phyloP scores from a whole-genome alignment of 2,329 filamentous ascomycete genomes.

The Fusarium sp. region DNA sequence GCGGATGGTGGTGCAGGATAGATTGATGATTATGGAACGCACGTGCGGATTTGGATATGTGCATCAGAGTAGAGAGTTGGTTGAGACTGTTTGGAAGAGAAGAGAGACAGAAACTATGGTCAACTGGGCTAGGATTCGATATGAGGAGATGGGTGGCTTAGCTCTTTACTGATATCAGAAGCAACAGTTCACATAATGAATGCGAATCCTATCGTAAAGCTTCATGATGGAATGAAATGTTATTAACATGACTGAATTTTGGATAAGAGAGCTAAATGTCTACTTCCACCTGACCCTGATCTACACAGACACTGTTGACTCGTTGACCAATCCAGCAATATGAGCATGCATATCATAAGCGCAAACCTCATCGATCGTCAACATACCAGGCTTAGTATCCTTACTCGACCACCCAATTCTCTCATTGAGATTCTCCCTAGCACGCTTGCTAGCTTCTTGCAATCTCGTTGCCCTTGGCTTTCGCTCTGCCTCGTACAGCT shows the following conservation, averaged over 20 bases:
- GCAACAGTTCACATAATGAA: rapidly evolving
- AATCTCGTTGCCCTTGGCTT: constrained; percentile 13
- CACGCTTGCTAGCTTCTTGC: constrained; percentile 16
- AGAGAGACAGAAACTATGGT: constrained; percentile 10
- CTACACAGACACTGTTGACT: background rate
- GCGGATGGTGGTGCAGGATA: constrained; percentile 6
- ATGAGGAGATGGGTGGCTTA: constrained; percentile 13
- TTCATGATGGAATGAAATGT: rapidly evolving
- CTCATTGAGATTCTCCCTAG: constrained; percentile 19
- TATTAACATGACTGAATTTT: background rate
- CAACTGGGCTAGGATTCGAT: constrained; percentile 10
- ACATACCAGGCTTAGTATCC: constrained; percentile 64
- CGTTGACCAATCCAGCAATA: constrained; percentile 22
- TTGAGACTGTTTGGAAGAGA: constrained; percentile 15
- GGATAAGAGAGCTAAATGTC: too few relatives aligned
- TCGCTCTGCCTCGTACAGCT: constrained; percentile 8
- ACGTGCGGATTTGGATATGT: constrained; percentile 7
- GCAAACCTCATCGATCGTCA: constrained; percentile 74
- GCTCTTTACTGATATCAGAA: background rate
- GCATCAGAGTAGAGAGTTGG: constrained; percentile 9
- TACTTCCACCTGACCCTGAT: background rate
- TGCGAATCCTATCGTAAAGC: too few relatives aligned
- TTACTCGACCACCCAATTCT: constrained; percentile 27
- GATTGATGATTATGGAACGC: constrained; percentile 6
- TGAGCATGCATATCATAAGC: constrained; percentile 54